phyloP scores from a whole-genome alignment of 148 eudicot species.

The Rhododendron kiyosumense region DNA sequence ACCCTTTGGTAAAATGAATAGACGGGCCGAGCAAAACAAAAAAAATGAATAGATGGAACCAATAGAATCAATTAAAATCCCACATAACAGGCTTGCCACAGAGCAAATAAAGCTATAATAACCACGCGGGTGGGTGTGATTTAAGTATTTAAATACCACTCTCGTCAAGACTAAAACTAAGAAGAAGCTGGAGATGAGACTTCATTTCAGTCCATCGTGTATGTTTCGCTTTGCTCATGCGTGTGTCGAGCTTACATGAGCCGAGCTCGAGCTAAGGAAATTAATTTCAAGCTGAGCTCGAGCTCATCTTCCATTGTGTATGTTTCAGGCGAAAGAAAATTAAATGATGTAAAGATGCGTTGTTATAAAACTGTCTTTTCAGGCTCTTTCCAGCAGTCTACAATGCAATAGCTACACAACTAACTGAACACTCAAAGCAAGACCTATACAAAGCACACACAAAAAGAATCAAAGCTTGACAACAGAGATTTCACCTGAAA shows the following conservation, averaged over 20 bases:
- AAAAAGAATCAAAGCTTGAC: neutral
- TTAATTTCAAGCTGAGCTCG: no score
- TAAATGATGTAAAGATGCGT: neutral
- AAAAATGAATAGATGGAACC: no score
- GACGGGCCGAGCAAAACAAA: no score
- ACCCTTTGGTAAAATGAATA: no score
- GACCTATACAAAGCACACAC: neutral
- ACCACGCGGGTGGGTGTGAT: neutral
- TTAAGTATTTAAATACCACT: neutral
- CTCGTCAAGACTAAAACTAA: neutral
- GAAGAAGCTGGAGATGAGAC: neutral
- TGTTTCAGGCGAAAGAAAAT: neutral
- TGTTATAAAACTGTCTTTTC: neutral
- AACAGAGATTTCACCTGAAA: slow-evolving; percentile 28
- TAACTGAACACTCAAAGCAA: neutral
- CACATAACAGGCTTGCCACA: neutral
- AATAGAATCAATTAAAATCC: neutral
- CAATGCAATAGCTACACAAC: neutral
- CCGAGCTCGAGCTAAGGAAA: no score
- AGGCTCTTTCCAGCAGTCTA: neutral
- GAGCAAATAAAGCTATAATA: neutral
- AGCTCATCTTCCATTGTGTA: neutral
- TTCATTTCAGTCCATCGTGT: neutral
- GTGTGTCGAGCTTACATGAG: no score
- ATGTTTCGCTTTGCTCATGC: neutral